Evolutionary conservation across 148 eudicot genomes (phyloP).

Genomic region (Tetragonia tetragonoides): DNA sequence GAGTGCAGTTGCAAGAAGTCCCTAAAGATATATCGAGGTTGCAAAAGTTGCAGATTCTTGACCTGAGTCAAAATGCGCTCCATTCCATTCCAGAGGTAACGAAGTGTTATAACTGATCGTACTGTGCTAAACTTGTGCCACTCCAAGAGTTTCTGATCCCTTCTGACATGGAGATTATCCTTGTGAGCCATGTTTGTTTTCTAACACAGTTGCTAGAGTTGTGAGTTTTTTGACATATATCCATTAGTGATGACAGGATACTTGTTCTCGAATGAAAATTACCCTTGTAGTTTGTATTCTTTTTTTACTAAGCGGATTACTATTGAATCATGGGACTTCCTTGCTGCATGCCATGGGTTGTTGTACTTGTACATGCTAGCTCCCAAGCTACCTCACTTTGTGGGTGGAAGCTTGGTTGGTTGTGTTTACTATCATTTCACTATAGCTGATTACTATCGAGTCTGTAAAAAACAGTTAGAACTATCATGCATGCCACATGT

Average conservation of each 20-base stretch:
- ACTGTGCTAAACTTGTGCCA: neutral
- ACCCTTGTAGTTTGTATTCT: neutral
- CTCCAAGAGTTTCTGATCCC: neutral
- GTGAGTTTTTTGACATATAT: neutral
- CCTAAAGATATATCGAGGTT: constrained; percentile 57
- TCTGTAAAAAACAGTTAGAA: too few species aligned
- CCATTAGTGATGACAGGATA: neutral
- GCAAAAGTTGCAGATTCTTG: constrained; percentile 71
- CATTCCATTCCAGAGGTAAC: constrained; percentile 58
- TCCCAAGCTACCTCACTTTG: too few species aligned
- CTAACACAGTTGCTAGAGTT: neutral
- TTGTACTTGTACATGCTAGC: too few species aligned
- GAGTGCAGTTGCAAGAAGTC: constrained; percentile 67
- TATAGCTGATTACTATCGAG: too few species aligned
- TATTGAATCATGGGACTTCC: too few species aligned
- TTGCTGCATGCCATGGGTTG: too few species aligned
- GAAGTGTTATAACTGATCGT: constrained; percentile 1
- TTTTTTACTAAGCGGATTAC: neutral
- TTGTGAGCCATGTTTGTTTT: neutral
- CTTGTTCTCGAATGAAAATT: neutral
- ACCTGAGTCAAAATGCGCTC: constrained; percentile 78
- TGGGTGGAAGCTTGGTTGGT: too few species aligned
- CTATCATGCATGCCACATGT: neutral
- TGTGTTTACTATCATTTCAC: too few species aligned
- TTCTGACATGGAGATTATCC: neutral